Conservation (phyloP, 2,329 filamentous ascomycete genomes). For the Neonectria neomacrospora region DNA sequence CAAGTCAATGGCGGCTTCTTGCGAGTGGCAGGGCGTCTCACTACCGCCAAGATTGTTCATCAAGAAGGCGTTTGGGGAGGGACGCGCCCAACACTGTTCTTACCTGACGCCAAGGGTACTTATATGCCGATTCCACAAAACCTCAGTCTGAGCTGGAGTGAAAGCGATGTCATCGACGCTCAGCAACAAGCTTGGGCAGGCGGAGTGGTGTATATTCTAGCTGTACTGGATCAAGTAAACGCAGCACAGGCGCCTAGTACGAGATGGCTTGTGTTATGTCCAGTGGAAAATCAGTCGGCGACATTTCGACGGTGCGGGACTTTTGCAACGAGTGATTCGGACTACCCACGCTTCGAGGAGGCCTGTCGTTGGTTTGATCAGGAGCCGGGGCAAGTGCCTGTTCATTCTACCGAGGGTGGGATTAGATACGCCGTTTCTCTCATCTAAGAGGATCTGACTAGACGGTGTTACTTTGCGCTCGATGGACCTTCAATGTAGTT, state of each 20-base stretch:
- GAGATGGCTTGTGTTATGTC: neutral
- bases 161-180: neutral
- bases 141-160: neutral
- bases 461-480: no score
- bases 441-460: neutral
- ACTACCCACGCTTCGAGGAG: neutral
- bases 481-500: no score
- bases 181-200: neutral
- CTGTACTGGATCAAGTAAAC: neutral
- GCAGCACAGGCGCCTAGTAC: neutral
- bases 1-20: neutral
- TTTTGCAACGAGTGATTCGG: neutral
- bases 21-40: neutral
- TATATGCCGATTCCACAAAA: neutral
- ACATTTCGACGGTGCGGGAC: neutral
- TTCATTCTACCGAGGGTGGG: neutral
- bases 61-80: neutral
- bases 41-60: neutral
- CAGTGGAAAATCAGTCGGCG: neutral
- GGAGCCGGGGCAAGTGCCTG: neutral
- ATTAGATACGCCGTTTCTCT: neutral
- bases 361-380: neutral
- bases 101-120: neutral
- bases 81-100: neutral
- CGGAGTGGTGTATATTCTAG: neutral